Percentiles rank a stretch among this genome's conserved stretches.
phyloP scores from a whole-genome alignment of 2,329 filamentous ascomycete genomes.

The Colletotrichum tamarilloi region DNA sequence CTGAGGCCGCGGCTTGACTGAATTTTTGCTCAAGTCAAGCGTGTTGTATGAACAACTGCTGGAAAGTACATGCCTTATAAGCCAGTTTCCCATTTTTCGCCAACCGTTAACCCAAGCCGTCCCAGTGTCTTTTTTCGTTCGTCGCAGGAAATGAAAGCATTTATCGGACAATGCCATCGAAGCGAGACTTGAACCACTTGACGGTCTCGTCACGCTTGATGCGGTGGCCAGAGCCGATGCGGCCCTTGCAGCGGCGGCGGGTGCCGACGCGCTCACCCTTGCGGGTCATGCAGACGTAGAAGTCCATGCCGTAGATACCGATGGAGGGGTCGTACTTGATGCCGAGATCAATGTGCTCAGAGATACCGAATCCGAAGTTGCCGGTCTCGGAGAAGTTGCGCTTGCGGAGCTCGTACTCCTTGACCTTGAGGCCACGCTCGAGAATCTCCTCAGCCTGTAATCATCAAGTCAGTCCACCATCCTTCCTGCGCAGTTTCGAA shows the following conservation, averaged over 20 bases:
- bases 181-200: constrained; percentile 93
- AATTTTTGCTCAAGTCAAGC: constrained; percentile 62
- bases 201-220: constrained; percentile 96
- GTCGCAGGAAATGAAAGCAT: constrained; percentile 47
- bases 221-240: constrained; percentile 87
- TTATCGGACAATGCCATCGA: constrained; percentile 99
- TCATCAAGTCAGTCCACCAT: not conserved
- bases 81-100: constrained; percentile 46
- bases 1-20: constrained; percentile 76
- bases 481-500: not conserved
- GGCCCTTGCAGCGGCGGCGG: constrained; percentile 89
- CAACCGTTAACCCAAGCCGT: constrained; percentile 41
- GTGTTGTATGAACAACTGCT: constrained; percentile 53
- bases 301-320: constrained; percentile 99
- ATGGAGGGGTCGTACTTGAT: constrained; percentile 99
- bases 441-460: constrained; percentile 98
- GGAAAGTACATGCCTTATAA: constrained; percentile 54
- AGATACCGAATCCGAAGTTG: constrained; percentile 99
- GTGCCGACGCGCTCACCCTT: constrained; percentile 98
- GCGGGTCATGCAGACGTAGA: constrained; percentile 99
- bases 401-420: constrained; percentile 99
- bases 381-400: constrained; percentile 99
- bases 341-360: constrained; percentile 99
- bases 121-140: constrained; percentile 32
- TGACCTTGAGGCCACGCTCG: constrained; percentile 99